These are phyloP conservation scores for Colletotrichum kahawae DNA, from an alignment of 2,329 filamentous ascomycete genomes.

Conservation along the genomic window DNA sequence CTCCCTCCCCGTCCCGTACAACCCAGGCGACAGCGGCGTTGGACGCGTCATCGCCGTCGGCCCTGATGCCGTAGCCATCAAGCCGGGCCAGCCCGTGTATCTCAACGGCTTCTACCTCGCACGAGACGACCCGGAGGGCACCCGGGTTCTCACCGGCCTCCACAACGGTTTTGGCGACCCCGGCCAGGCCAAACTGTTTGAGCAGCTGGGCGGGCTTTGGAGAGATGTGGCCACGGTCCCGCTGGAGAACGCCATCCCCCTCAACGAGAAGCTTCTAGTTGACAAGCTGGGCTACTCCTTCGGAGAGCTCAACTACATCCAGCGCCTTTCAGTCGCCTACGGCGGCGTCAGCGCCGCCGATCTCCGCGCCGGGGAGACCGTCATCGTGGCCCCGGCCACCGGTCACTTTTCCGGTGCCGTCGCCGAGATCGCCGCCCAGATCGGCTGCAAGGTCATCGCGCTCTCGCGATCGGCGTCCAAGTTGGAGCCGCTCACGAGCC, in stretches of 20 bases:
- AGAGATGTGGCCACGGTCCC: constrained; percentile 34
- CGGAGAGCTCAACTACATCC: constrained; percentile 29
- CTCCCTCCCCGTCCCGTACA: constrained; percentile 32
- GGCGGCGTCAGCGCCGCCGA: constrained; percentile 47
- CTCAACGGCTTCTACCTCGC: constrained; percentile 32
- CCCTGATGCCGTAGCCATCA: constrained; percentile 33
- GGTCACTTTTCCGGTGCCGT: constrained; percentile 53
- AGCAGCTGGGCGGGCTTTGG: constrained; percentile 33
- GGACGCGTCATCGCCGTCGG: constrained; percentile 38
- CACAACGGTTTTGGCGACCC: constrained; percentile 27
- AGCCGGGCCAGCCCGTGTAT: constrained; percentile 37
- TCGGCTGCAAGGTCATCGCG: constrained; percentile 58
- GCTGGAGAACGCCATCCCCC: constrained; percentile 35
- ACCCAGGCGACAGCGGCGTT: constrained; percentile 37
- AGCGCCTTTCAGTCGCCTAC: constrained; percentile 42
- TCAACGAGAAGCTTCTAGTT: constrained; percentile 33
- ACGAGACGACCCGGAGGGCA: constrained; percentile 31
- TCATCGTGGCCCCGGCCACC: constrained; percentile 56
- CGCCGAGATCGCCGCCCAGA: constrained; percentile 50
- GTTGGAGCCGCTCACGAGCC: constrained; percentile 33
- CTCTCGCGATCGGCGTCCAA: constrained; percentile 44
- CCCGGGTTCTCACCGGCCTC: constrained; percentile 32
- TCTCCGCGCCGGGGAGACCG: constrained; percentile 49
- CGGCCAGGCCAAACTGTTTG: constrained; percentile 27
- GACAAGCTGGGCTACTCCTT: constrained; percentile 41